Conservation (phyloP, 1,284 basidiomycete species). For the Moesziomyces parantarcticus region DNA sequence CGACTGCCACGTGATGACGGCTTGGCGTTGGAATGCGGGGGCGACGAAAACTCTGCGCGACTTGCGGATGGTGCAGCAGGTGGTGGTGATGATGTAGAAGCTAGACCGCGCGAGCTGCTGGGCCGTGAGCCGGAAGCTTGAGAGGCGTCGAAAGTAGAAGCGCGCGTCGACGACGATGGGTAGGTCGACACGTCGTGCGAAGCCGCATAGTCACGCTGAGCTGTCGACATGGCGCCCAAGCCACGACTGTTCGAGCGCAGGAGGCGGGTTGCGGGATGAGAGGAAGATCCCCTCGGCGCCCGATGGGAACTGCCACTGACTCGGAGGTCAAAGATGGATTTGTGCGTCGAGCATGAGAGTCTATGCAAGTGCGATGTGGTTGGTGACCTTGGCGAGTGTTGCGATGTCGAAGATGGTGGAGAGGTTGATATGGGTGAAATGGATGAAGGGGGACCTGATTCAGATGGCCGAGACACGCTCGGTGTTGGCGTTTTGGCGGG, state of each 20-base stretch:
- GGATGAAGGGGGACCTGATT: slow-evolving; percentile 7
- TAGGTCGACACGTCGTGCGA: slow-evolving; percentile 5
- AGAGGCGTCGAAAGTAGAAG: slow-evolving; percentile 15
- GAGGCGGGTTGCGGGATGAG: no score
- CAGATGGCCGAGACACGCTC: slow-evolving; percentile 11
- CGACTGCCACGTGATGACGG: slow-evolving; percentile 28
- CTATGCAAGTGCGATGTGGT: no score
- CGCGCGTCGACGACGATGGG: slow-evolving; percentile 1
- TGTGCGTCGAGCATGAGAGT: no score
- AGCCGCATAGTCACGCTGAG: not conserved
- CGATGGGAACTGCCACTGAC: no score
- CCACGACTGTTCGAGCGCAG: no score
- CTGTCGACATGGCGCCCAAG: no score
- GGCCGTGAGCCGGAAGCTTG: slow-evolving; percentile 8
- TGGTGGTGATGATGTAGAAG: slow-evolving; percentile 7
- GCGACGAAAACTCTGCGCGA: slow-evolving; percentile 10
- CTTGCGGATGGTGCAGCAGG: slow-evolving; percentile 8
- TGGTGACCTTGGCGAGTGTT: no score
- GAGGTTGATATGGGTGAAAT: no score
- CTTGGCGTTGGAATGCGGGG: slow-evolving; percentile 6
- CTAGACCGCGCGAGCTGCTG: slow-evolving; percentile 12
- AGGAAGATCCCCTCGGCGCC: no score
- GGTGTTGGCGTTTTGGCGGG: no score
- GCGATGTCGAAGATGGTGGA: not conserved
- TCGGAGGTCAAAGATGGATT: no score